Base-by-base conservation (phyloP, 1,139 yeast genomes). In the Lodderomyces theae region DNA sequence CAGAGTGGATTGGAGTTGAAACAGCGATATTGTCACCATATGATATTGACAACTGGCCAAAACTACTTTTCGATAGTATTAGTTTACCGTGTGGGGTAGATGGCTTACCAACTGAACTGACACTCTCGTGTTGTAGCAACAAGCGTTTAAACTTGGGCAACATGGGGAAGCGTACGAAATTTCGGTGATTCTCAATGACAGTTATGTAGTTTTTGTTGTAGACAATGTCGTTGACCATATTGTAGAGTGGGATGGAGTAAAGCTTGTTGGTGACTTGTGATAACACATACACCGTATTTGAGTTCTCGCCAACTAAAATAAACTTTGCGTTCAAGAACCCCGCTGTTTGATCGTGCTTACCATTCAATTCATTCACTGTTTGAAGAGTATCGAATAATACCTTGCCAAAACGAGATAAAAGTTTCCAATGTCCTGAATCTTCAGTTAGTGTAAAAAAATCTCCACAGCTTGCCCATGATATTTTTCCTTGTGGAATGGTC, bases 381-480 rank as follows among this genome's bases (percentile, higher is more conserved):
- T 55, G 56, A 3, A 49, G 46, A 0, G 73, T 62, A 41, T 57
- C 59, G 45, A 66, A 69, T 9, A 60, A 51, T 3, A 50, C 44
- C 30, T 58, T 57, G 1, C 77, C 77, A 45, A 68, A 69, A 43
- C 61, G 64, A 3, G 74, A 62, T 26, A 56, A 51, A 5, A 69
- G 47, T 11, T 57, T 53, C 76, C 75, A 72, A 29, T 46, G 45
- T 1, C 63, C 64, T 13, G 57, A 47, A 3, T 43, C 40, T 42
- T 60, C 52, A 11, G 60, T 43, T 2, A 60, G 23, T 2, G 53
- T 47, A 42, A 69, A 63, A 42, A 61, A 69, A 16, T 53, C 53
- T 2, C 77, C 77, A 50, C 68, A 59, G 1, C 65, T 58, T 0
- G 74, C 60, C 76, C 76, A 71, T 23, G 24, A 33, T 21, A 47